phyloP scores from a whole-genome alignment of 129 eudicot genomes.

The Saussurea involucrata region DNA sequence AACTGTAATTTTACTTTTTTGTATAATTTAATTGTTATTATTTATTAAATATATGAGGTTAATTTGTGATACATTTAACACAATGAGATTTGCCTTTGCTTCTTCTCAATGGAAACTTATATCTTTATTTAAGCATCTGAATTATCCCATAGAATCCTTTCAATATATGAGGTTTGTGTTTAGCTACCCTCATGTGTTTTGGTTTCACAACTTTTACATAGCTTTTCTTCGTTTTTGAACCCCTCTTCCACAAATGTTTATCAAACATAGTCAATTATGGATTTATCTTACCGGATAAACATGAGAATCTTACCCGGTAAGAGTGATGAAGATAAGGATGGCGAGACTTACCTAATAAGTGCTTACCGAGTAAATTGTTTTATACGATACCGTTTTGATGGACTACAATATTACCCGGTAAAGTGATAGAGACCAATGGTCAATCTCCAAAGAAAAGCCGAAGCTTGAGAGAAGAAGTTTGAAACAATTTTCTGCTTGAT shows the following conservation, averaged over 20 bases:
- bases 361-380: too few relatives aligned
- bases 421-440: too few relatives aligned
- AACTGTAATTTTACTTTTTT: conserved; percentile 6
- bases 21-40: conserved; percentile 15
- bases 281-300: too few relatives aligned
- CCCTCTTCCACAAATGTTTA: background rate
- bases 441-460: too few relatives aligned
- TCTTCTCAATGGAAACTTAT: conserved; percentile 9
- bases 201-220: background rate
- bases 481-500: too few relatives aligned
- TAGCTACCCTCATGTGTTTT: background rate
- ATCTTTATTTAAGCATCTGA: background rate
- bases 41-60: conserved; percentile 1
- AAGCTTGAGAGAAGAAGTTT: too few relatives aligned
- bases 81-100: conserved; percentile 32
- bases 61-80: conserved; percentile 33
- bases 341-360: too few relatives aligned
- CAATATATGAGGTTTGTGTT: background rate
- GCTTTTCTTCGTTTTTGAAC: background rate
- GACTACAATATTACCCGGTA: too few relatives aligned
- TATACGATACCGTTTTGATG: too few relatives aligned
- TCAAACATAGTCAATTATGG: background rate
- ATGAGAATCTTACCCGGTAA: too few relatives aligned
- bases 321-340: too few relatives aligned
- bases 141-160: background rate